Percentiles rank a stretch among this genome's conserved stretches.
Evolutionary conservation across 805 yeast genomes (phyloP).

Genomic region (Kuraishia floccosa): DNA sequence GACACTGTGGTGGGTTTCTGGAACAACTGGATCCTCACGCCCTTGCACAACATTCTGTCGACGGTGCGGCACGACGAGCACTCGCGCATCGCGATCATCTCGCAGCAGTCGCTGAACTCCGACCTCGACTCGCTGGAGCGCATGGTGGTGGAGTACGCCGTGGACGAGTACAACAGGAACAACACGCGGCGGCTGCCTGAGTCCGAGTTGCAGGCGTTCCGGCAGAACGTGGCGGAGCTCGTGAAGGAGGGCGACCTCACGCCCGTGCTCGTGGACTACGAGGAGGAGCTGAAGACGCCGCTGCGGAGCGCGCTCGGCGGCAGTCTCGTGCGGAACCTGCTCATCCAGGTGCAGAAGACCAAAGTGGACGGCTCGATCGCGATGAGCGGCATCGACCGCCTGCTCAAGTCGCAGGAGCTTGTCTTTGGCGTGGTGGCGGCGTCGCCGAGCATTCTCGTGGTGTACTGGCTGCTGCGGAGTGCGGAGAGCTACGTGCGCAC

Average conservation of each 20-base stretch:
- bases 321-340: slow-evolving; percentile 57
- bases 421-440: slow-evolving; percentile 91
- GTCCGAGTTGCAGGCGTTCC: slow-evolving; percentile 8
- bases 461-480: slow-evolving; percentile 30
- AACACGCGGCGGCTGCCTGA: slow-evolving; percentile 2
- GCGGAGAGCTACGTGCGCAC: slow-evolving; percentile 17
- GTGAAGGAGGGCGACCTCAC: slow-evolving; percentile 72
- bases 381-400: slow-evolving; percentile 79
- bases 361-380: slow-evolving; percentile 94
- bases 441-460: slow-evolving; percentile 59
- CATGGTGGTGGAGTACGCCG: slow-evolving; percentile 74
- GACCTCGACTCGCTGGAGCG: slow-evolving; percentile 76
- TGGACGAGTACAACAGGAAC: slow-evolving; percentile 8
- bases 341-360: slow-evolving; percentile 92
- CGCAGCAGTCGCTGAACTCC: slow-evolving; percentile 66
- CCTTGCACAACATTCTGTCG: slow-evolving; percentile 56
- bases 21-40: slow-evolving; percentile 76
- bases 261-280: slow-evolving; percentile 71
- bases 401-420: slow-evolving; percentile 82
- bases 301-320: slow-evolving; percentile 54
- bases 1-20: slow-evolving; percentile 61
- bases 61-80: slow-evolving; percentile 80
- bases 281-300: slow-evolving; percentile 62
- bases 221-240: slow-evolving; percentile 24
- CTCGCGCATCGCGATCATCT: slow-evolving; percentile 63